phyloP scores from a whole-genome alignment of 2,329 filamentous ascomycete species.

The Aphanoascus verrucosus region DNA sequence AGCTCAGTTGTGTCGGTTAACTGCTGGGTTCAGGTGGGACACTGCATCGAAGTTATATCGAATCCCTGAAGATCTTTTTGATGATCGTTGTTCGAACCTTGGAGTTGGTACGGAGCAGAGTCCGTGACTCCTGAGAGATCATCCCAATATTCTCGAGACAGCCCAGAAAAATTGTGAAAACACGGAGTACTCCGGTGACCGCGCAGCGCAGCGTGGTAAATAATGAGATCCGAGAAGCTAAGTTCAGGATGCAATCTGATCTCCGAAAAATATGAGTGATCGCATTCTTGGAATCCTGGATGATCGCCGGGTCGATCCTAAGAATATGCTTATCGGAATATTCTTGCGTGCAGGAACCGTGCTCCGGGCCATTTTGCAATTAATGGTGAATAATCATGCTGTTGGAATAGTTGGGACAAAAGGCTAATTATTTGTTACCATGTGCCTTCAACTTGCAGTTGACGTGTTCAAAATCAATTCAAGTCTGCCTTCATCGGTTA shows the following conservation, averaged over 20 bases:
- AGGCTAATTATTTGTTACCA: no score
- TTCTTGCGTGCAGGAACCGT: conserved; percentile 1
- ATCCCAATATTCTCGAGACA: neutral
- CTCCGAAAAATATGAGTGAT: neutral
- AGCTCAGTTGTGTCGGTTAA: no score
- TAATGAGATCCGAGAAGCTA: no score
- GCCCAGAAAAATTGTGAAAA: neutral
- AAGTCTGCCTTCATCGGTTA: no score
- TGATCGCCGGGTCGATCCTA: neutral
- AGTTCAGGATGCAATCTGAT: neutral
- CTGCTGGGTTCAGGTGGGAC: neutral
- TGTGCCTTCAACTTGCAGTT: no score
- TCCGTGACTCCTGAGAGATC: neutral
- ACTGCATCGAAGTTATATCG: neutral
- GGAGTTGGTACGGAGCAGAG: no score
- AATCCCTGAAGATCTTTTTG: neutral
- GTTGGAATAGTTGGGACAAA: no score
- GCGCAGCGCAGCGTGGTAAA: no score
- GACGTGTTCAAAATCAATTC: no score
- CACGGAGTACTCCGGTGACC: no score
- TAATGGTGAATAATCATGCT: no score
- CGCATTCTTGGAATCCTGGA: neutral
- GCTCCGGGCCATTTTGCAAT: neutral
- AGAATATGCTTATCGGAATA: conserved; percentile 1
- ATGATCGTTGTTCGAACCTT: neutral